Conservation (phyloP, 2,329 filamentous ascomycete species). For the Paraphoma sp. region DNA sequence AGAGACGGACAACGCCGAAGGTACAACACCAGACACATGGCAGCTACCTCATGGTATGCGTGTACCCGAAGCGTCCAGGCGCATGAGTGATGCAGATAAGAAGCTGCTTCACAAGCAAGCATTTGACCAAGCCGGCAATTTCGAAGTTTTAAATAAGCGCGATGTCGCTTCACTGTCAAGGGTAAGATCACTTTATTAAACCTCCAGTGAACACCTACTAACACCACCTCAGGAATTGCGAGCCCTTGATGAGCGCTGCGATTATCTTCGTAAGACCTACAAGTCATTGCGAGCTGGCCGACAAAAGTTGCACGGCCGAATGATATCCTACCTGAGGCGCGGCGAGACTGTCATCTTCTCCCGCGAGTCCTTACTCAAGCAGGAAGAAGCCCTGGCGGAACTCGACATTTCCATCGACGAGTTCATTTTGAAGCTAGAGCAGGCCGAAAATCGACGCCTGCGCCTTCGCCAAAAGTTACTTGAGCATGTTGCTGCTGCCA, state of each 20-base stretch:
- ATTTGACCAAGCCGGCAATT: slow-evolving; percentile 48
- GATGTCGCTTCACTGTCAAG: slow-evolving; percentile 63
- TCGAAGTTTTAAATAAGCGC: slow-evolving; percentile 49
- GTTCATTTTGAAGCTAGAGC: slow-evolving; percentile 80
- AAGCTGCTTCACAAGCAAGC: slow-evolving; percentile 48
- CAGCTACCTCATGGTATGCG: slow-evolving; percentile 47
- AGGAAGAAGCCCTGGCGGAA: slow-evolving; percentile 79
- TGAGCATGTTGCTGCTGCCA: slow-evolving; percentile 78
- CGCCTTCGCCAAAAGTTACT: slow-evolving; percentile 80
- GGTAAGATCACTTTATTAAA: slow-evolving; percentile 47
- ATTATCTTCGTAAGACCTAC: slow-evolving; percentile 79
- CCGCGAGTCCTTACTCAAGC: slow-evolving; percentile 76
- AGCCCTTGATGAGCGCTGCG: slow-evolving; percentile 76
- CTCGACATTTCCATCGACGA: slow-evolving; percentile 81
- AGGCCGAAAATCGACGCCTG: slow-evolving; percentile 77
- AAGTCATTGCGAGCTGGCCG: slow-evolving; percentile 76
- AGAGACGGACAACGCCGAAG: slow-evolving; percentile 36
- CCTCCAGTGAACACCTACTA: slow-evolving; percentile 14
- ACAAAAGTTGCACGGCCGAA: slow-evolving; percentile 76
- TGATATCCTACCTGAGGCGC: slow-evolving; percentile 78
- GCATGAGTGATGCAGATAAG: slow-evolving; percentile 45
- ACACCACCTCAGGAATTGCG: slow-evolving; percentile 68
- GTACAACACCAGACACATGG: slow-evolving; percentile 39
- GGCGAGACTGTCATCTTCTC: slow-evolving; percentile 75
- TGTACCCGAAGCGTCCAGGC: slow-evolving; percentile 41